Conservation (phyloP, 2,329 filamentous ascomycete species). For the Penicillium hordei region DNA sequence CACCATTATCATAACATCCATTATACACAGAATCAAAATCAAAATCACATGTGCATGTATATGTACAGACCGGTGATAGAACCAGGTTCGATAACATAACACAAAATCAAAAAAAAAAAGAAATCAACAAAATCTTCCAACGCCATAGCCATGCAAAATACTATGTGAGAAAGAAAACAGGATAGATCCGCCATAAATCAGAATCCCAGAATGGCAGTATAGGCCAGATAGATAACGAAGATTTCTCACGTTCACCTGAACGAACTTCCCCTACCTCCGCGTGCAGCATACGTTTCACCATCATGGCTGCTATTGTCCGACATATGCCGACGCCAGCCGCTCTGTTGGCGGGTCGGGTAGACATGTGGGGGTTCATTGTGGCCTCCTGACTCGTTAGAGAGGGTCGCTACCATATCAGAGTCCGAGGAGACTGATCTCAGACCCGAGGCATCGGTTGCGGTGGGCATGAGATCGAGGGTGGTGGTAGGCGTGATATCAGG, state of each 20-base stretch:
- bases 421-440: slow-evolving; percentile 20
- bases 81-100: background rate
- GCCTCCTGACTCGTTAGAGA: slow-evolving; percentile 20
- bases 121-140: background rate
- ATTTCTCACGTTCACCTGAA: background rate
- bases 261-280: background rate
- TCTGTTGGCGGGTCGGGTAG: slow-evolving; percentile 16
- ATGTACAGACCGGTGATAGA: slow-evolving; percentile 1
- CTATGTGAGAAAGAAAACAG: background rate
- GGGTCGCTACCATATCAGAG: slow-evolving; percentile 27
- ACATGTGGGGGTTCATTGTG: slow-evolving; percentile 7
- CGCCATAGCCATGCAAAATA: slow-evolving; percentile 5
- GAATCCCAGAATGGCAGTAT: background rate
- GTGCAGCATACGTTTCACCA: slow-evolving; percentile 5
- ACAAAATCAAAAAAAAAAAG: background rate
- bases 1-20: slow-evolving; percentile 10
- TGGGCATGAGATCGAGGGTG: slow-evolving; percentile 5
- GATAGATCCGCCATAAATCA: slow-evolving; percentile 1
- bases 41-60: background rate
- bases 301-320: slow-evolving; percentile 19
- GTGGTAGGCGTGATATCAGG: slow-evolving; percentile 29
- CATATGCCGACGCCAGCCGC: slow-evolving; percentile 34
- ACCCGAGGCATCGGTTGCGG: background rate
- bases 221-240: background rate
- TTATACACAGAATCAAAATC: slow-evolving; percentile 10